Percentiles rank a stretch among this genome's conserved stretches.
Evolutionary conservation across 2,329 filamentous ascomycete genomes (phyloP).

Genomic region (Cladophialophora psammophila): DNA sequence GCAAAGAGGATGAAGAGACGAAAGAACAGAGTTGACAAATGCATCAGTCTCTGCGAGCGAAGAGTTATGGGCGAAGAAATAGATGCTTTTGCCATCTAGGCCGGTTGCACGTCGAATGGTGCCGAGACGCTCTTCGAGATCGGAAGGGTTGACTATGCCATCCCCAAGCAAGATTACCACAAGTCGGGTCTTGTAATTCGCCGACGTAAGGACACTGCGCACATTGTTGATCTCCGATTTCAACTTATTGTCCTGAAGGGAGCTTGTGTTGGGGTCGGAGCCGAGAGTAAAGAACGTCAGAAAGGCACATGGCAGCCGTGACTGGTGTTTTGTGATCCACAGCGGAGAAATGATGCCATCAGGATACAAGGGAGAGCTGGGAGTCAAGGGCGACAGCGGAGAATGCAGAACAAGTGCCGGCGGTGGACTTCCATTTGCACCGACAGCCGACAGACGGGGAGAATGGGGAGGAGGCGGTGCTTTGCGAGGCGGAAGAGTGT

Average conservation of each 20-base stretch:
- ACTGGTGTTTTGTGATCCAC: conserved; percentile 91
- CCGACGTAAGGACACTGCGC: conserved; percentile 67
- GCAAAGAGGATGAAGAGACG: conserved; percentile 74
- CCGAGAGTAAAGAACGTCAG: conserved; percentile 81
- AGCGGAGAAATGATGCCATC: conserved; percentile 83
- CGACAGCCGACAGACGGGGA: conserved; percentile 57
- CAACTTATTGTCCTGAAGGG: conserved; percentile 82
- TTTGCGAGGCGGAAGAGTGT: conserved; percentile 67
- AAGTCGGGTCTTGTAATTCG: conserved; percentile 75
- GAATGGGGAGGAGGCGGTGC: conserved; percentile 65
- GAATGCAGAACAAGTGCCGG: conserved; percentile 76
- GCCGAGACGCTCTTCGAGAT: conserved; percentile 77
- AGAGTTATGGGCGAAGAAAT: conserved; percentile 79
- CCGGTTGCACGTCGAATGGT: conserved; percentile 80
- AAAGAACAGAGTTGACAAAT: conserved; percentile 76
- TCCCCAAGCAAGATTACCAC: conserved; percentile 80
- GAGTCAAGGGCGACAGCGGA: conserved; percentile 87
- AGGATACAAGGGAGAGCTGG: conserved; percentile 81
- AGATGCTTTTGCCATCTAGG: conserved; percentile 83
- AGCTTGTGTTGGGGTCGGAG: conserved; percentile 74
- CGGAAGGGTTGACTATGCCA: conserved; percentile 65
- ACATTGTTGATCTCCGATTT: conserved; percentile 85
- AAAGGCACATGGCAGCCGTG: conserved; percentile 79
- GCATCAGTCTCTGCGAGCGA: conserved; percentile 74
- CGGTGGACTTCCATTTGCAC: conserved; percentile 52